phyloP scores from a whole-genome alignment of 768 basidiomycete species.

The Tulasnella sp. region DNA sequence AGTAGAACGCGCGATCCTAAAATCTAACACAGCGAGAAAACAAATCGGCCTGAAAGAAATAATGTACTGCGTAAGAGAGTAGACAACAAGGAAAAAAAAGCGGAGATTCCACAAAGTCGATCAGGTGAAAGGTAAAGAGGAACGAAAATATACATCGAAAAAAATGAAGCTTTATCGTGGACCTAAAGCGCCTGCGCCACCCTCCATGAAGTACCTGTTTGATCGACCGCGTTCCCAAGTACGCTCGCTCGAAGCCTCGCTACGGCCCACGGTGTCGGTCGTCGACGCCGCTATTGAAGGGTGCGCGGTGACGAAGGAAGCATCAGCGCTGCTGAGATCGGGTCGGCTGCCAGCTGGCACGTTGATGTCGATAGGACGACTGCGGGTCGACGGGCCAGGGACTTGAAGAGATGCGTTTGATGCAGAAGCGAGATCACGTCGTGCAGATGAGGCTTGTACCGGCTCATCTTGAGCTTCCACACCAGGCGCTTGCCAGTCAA shows the following conservation, averaged over 20 bases:
- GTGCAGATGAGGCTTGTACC: not conserved
- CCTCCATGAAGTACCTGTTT: not conserved
- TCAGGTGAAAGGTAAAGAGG: not conserved
- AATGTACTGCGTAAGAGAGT: not conserved
- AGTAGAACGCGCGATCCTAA: not conserved
- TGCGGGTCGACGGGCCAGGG: not conserved
- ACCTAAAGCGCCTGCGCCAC: not conserved
- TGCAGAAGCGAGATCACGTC: not conserved
- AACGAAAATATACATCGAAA: not conserved
- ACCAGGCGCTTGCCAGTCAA: not conserved
- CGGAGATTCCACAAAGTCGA: not conserved
- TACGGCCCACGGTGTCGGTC: not conserved
- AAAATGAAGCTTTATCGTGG: not conserved
- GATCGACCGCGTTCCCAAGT: not conserved
- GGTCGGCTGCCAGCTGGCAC: not conserved
- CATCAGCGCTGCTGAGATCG: not conserved
- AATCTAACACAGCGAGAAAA: not conserved
- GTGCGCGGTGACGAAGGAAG: not conserved
- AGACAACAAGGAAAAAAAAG: not conserved
- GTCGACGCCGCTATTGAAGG: not conserved
- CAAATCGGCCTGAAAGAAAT: not conserved
- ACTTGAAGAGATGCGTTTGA: not conserved
- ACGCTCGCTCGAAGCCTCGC: not conserved
- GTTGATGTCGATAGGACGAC: not conserved
- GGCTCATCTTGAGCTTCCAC: not conserved